phyloP scores from a whole-genome alignment of 1,284 basidiomycete species.

The Irpex lacteus region DNA sequence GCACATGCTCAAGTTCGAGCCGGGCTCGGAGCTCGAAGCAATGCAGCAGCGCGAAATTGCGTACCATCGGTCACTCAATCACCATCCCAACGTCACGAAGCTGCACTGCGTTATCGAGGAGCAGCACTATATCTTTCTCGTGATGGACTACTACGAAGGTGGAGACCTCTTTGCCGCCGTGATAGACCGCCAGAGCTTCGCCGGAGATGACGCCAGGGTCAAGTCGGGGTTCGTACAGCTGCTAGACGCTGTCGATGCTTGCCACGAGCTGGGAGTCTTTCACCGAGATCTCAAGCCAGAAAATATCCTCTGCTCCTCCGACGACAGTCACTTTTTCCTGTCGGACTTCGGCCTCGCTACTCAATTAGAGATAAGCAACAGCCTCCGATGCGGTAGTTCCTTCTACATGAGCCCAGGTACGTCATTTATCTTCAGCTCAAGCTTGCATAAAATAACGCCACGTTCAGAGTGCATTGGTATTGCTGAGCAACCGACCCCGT shows the following conservation, averaged over 20 bases:
- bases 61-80: slow-evolving; percentile 52
- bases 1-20: slow-evolving; percentile 57
- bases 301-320: slow-evolving; percentile 56
- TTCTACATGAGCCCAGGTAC: slow-evolving; percentile 63
- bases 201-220: slow-evolving; percentile 45
- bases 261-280: slow-evolving; percentile 57
- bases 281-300: slow-evolving; percentile 75
- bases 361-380: slow-evolving; percentile 39
- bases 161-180: slow-evolving; percentile 70
- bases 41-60: slow-evolving; percentile 27
- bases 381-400: slow-evolving; percentile 51
- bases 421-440: slow-evolving; percentile 13
- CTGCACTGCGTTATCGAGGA: slow-evolving; percentile 59
- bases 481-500: slow-evolving; percentile 32
- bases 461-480: slow-evolving; percentile 54
- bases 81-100: slow-evolving; percentile 57
- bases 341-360: slow-evolving; percentile 74
- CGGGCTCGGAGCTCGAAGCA: slow-evolving; percentile 51
- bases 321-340: slow-evolving; percentile 47
- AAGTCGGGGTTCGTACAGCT: slow-evolving; percentile 53
- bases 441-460: neutral
- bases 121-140: slow-evolving; percentile 52
- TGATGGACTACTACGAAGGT: slow-evolving; percentile 59
- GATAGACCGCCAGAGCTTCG: slow-evolving; percentile 46
- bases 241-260: slow-evolving; percentile 58